Percentiles rank a stretch among this genome's conserved stretches.
phyloP scores from a whole-genome alignment of 805 yeast genomes.

The Candida ponderosae region DNA sequence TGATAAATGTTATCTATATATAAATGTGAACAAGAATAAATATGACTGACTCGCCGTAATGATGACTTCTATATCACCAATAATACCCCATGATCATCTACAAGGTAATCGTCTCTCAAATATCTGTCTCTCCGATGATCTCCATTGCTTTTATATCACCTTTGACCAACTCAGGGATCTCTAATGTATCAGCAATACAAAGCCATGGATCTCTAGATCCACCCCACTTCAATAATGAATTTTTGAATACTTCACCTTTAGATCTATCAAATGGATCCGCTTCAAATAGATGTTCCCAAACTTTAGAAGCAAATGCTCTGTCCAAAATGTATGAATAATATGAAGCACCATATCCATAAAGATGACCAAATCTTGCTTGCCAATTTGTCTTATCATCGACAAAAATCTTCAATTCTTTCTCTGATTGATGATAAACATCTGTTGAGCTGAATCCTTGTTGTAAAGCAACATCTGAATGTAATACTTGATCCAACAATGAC shows the following conservation, averaged over 20 bases:
- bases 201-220: conserved; percentile 88
- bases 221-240: conserved; percentile 81
- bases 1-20: too few species aligned
- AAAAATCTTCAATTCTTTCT: conserved; percentile 49
- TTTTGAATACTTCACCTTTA: conserved; percentile 71
- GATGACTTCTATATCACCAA: too few species aligned
- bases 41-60: too few species aligned
- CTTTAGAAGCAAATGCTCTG: conserved; percentile 81
- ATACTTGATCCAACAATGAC: conserved; percentile 79
- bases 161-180: conserved; percentile 44
- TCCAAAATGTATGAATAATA: conserved; percentile 90
- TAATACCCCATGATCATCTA: too few species aligned
- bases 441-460: conserved; percentile 47
- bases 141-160: conserved; percentile 75
- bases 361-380: conserved; percentile 93
- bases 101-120: too few species aligned
- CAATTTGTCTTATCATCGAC: conserved; percentile 69
- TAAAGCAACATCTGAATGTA: conserved; percentile 43
- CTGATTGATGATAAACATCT: conserved; percentile 58
- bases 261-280: conserved; percentile 60
- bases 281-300: conserved; percentile 70
- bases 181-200: conserved; percentile 74
- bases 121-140: conserved; percentile 30
- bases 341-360: conserved; percentile 89
- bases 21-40: too few species aligned